These are phyloP conservation scores for Backusella psychrophila DNA, from an alignment of 192 early-diverging fungal species.

Conservation along the genomic window DNA sequence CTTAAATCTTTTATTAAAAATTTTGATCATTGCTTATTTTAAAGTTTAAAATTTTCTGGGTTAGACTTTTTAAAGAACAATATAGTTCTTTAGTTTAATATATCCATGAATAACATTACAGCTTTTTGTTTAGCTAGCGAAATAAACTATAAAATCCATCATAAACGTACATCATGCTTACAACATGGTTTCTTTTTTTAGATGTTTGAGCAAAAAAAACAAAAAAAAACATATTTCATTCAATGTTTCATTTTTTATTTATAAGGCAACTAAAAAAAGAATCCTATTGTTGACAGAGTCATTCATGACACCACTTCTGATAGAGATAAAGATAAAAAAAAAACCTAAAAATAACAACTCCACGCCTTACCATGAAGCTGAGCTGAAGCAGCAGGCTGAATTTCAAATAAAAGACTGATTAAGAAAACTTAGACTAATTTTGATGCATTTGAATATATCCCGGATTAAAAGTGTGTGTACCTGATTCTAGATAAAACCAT, in stretches of 20 bases:
- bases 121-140: neutral
- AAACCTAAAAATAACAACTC: neutral
- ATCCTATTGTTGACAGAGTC: neutral
- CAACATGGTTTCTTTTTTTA: no score
- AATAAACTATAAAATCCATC: neutral
- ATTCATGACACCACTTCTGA: neutral
- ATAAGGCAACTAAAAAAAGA: neutral
- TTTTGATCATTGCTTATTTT: neutral
- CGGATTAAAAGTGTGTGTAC: neutral
- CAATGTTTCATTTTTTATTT: neutral
- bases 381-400: neutral
- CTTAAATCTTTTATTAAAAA: neutral
- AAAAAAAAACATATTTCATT: neutral
- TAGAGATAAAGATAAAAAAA: neutral
- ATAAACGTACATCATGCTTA: no score
- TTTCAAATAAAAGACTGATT: neutral
- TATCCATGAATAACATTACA: neutral
- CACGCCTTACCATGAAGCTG: neutral
- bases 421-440: neutral
- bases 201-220: neutral
- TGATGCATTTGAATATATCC: neutral
- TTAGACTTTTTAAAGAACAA: neutral
- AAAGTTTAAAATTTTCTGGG: neutral
- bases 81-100: neutral
- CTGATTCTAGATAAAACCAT: constrained; percentile 3